These are phyloP conservation scores for Globisporangium perplexum DNA, from an alignment of 352 stramenopile genomes.

Conservation along the genomic window DNA sequence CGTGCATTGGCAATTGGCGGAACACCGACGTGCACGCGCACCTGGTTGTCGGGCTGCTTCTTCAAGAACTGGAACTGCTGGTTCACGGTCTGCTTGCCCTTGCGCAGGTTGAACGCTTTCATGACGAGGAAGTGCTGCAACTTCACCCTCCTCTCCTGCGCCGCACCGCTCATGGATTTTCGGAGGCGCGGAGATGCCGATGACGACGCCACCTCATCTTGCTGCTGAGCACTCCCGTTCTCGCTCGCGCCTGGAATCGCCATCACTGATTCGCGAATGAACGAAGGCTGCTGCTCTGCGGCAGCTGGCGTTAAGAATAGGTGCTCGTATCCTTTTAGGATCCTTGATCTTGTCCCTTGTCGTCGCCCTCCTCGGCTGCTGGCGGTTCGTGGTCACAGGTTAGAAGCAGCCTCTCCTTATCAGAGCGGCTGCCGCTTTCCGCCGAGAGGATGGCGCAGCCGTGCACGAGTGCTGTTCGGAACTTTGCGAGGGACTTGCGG, in stretches of 20 bases:
- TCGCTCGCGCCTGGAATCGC: neutral
- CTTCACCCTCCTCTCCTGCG: constrained; percentile 37
- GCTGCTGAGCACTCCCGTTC: neutral
- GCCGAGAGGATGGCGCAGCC: constrained; percentile 28
- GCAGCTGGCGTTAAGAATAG: too few relatives aligned
- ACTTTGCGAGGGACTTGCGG: constrained; percentile 33
- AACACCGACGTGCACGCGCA: neutral
- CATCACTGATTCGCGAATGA: constrained; percentile 5
- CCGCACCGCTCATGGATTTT: constrained; percentile 3
- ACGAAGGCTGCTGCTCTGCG: too few relatives aligned
- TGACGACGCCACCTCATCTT: neutral
- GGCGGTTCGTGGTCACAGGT: neutral
- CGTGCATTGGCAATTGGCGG: neutral
- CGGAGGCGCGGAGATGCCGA: neutral
- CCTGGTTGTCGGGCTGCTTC: constrained; percentile 16
- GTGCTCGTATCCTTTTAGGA: too few relatives aligned
- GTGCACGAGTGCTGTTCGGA: constrained; percentile 51
- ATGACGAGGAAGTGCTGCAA: constrained; percentile 78
- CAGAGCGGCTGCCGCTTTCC: neutral
- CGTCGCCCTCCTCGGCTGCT: too few relatives aligned
- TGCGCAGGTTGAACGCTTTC: constrained; percentile 77
- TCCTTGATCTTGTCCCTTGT: neutral
- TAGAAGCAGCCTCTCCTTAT: constrained; percentile 2
- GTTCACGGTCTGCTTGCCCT: constrained; percentile 37
- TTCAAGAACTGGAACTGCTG: constrained; percentile 64